phyloP scores from a whole-genome alignment of 768 basidiomycete genomes.

The Serendipita indica region DNA sequence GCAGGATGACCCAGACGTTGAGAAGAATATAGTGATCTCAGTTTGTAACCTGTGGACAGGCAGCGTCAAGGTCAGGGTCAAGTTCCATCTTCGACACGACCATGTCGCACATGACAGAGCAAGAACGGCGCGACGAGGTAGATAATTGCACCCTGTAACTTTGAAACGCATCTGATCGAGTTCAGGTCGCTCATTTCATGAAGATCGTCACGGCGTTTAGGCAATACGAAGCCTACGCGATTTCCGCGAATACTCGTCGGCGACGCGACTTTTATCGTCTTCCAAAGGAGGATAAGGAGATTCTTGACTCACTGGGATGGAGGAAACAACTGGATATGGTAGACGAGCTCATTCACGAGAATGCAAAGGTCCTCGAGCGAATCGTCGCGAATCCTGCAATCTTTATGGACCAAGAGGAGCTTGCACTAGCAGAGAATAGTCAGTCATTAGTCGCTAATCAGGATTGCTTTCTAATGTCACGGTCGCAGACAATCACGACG shows the following conservation, averaged over 20 bases:
- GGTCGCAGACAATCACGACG: slow-evolving; percentile 6
- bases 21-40: no score
- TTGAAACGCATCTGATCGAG: neutral
- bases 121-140: slow-evolving; percentile 1
- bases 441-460: neutral
- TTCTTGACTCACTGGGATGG: slow-evolving; percentile 58
- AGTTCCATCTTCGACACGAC: neutral
- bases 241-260: slow-evolving; percentile 47
- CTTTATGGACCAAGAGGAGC: slow-evolving; percentile 36
- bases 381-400: slow-evolving; percentile 72
- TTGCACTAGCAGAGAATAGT: slow-evolving; percentile 11
- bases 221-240: slow-evolving; percentile 62
- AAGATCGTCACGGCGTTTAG: slow-evolving; percentile 63
- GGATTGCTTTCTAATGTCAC: neutral
- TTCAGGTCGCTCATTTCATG: slow-evolving; percentile 37
- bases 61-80: neutral
- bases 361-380: slow-evolving; percentile 59
- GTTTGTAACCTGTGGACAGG: neutral
- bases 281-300: slow-evolving; percentile 47
- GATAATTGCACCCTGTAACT: neutral
- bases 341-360: slow-evolving; percentile 66
- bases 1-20: no score
- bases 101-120: neutral
- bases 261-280: slow-evolving; percentile 66
- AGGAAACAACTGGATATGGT: slow-evolving; percentile 63